phyloP scores from a whole-genome alignment of 225 moss, liverwort and hornwort genomes.

The Bryoerythrophyllum caledonicum region DNA sequence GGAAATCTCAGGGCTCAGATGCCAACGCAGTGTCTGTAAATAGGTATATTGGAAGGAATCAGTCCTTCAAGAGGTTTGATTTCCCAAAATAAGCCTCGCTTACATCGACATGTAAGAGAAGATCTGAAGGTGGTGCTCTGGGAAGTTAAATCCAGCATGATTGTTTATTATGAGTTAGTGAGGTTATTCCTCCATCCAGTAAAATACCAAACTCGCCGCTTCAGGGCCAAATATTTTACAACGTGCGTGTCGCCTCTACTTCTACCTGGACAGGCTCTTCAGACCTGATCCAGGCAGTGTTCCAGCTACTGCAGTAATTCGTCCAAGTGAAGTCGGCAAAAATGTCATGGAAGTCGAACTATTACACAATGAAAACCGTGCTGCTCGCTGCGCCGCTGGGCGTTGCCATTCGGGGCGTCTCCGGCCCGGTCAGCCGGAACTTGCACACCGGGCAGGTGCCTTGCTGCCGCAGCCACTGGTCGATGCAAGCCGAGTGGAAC shows the following conservation, averaged over 20 bases:
- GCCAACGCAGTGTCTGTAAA: fast-evolving
- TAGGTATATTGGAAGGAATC: background rate
- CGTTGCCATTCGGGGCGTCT: constrained; percentile 23
- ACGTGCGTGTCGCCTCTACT: background rate
- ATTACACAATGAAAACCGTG: constrained; percentile 43
- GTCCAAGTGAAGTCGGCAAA: background rate
- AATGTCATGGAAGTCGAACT: background rate
- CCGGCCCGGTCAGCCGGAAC: constrained; percentile 52
- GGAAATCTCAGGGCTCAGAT: background rate
- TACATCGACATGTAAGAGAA: no score
- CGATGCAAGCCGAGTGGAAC: constrained; percentile 69
- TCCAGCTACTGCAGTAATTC: background rate
- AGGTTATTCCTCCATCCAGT: background rate
- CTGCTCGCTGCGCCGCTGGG: constrained; percentile 9
- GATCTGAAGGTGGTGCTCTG: background rate
- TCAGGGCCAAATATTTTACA: constrained; percentile 1
- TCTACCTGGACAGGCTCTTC: background rate
- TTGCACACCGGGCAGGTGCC: constrained; percentile 72
- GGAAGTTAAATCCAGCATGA: background rate
- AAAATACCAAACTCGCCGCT: background rate
- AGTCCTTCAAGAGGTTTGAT: background rate
- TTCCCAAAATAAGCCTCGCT: background rate
- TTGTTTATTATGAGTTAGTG: background rate
- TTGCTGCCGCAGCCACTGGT: constrained; percentile 66
- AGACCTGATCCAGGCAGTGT: background rate